These are phyloP conservation scores for Candida incommunis DNA, from an alignment of 805 yeast species.

Conservation along the genomic window DNA sequence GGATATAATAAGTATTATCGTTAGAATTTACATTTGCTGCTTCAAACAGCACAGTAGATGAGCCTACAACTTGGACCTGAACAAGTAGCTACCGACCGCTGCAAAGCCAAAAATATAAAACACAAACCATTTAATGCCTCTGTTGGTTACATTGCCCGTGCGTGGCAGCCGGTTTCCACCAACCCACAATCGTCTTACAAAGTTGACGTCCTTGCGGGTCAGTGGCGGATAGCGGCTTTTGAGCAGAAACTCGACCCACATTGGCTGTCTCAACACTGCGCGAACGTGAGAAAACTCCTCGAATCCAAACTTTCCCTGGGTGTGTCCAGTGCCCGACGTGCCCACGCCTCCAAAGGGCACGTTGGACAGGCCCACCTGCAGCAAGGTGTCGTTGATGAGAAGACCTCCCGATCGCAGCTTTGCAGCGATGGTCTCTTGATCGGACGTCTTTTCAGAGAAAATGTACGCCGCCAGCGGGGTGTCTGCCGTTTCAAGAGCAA, in stretches of 20 bases:
- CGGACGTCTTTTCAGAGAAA: conserved; percentile 35
- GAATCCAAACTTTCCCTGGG: conserved; percentile 62
- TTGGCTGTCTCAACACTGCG: conserved; percentile 48
- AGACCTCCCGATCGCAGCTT: conserved; percentile 60
- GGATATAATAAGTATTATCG: no score
- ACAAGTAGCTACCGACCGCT: neutral
- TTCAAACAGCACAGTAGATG: no score
- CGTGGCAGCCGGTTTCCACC: neutral
- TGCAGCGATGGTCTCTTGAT: conserved; percentile 34
- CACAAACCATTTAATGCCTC: neutral
- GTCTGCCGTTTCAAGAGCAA: conserved; percentile 38
- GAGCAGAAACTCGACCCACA: conserved; percentile 45
- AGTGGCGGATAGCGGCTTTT: conserved; percentile 58
- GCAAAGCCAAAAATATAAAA: neutral
- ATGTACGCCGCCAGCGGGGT: conserved; percentile 74
- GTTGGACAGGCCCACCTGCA: conserved; percentile 52
- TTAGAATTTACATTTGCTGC: no score
- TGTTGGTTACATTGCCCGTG: neutral
- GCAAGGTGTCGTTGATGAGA: conserved; percentile 51
- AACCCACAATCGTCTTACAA: neutral
- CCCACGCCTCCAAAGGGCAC: conserved; percentile 94
- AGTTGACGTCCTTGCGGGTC: neutral
- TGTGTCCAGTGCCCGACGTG: conserved; percentile 64
- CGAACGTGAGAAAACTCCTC: conserved; percentile 68
- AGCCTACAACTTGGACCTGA: neutral